Evolutionary conservation across 2,329 filamentous ascomycete species (phyloP).

Genomic region (Pleomassaria siparia): DNA sequence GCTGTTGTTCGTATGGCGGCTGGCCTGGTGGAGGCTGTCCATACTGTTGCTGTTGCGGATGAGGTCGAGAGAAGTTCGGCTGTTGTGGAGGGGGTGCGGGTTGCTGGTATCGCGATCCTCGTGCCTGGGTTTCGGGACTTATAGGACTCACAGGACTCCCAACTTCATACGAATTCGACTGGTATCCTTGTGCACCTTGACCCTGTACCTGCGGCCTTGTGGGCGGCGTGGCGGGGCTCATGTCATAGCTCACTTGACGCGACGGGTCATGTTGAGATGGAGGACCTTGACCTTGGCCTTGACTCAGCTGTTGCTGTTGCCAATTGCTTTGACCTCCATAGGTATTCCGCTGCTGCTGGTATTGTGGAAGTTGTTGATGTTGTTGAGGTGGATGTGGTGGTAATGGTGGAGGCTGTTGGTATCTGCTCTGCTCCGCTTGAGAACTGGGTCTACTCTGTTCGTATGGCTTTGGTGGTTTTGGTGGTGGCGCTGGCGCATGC

Average conservation of each 20-base stretch:
- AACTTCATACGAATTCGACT: conserved; percentile 22
- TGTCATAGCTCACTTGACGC: conserved; percentile 25
- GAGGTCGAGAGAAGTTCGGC: conserved; percentile 14
- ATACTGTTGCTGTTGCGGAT: conserved; percentile 12
- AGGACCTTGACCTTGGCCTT: conserved; percentile 12
- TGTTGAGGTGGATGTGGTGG: conserved; percentile 36
- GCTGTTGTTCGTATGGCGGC: conserved; percentile 14
- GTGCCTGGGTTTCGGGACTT: conserved; percentile 29
- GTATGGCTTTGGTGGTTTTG: conserved; percentile 50
- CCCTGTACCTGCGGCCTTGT: conserved; percentile 29
- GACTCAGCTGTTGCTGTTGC: conserved; percentile 14
- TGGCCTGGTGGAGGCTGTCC: conserved; percentile 11
- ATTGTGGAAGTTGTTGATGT: conserved; percentile 17
- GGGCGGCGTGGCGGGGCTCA: conserved; percentile 29
- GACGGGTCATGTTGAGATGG: conserved; percentile 18
- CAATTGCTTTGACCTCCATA: conserved; percentile 14
- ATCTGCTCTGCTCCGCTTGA: conserved; percentile 27
- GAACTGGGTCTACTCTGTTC: conserved; percentile 28
- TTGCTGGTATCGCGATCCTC: conserved; percentile 22
- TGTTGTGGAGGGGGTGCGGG: conserved; percentile 20
- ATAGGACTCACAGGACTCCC: conserved; percentile 43
- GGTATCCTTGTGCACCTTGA: conserved; percentile 18
- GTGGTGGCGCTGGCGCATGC: conserved; percentile 44
- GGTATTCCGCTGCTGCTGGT: conserved; percentile 13
- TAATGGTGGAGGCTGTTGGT: conserved; percentile 35